These are phyloP conservation scores for Coffea canephora DNA, from an alignment of 257 asterid genomes.

Conservation along the genomic window DNA sequence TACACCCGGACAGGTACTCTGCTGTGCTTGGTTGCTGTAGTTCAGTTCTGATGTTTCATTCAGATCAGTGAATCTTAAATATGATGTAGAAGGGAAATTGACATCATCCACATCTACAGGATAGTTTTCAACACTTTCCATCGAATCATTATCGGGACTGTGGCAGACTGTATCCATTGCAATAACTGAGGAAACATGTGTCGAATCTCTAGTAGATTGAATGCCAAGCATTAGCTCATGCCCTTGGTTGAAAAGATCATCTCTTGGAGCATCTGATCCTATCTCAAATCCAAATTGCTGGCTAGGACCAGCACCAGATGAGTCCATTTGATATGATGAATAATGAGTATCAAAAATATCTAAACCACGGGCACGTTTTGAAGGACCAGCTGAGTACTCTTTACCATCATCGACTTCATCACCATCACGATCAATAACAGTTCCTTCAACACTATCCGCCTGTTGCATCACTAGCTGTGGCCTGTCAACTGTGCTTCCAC, in stretches of 20 bases:
- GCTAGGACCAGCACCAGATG: constrained; percentile 93
- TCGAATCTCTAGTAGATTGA: constrained; percentile 67
- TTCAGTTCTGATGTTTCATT: constrained; percentile 85
- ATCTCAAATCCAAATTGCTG: constrained; percentile 62
- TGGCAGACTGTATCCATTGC: constrained; percentile 93
- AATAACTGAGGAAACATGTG: constrained; percentile 84
- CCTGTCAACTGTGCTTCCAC: constrained; percentile 95
- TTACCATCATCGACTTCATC: constrained; percentile 94
- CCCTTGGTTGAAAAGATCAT: constrained; percentile 54
- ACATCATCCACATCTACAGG: constrained; percentile 81
- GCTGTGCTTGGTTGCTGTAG: constrained; percentile 94
- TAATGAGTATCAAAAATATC: constrained; percentile 39
- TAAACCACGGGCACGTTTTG: constrained; percentile 75
- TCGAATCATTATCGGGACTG: constrained; percentile 70
- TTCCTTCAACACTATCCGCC: constrained; percentile 96
- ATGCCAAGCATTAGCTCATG: constrained; percentile 51
- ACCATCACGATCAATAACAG: constrained; percentile 94
- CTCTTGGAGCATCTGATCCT: constrained; percentile 53
- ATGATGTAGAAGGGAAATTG: constrained; percentile 71
- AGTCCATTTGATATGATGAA: constrained; percentile 50
- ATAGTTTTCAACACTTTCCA: constrained; percentile 95
- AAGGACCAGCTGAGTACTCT: constrained; percentile 80
- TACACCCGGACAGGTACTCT: constrained; percentile 81
- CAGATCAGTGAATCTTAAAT: constrained; percentile 55
- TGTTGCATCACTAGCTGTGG: constrained; percentile 68